Evolutionary conservation across 441 rosid genomes (phyloP), one percentile per base, ranked within the genome.

Genomic region (Erysimum pusillum): DNA sequence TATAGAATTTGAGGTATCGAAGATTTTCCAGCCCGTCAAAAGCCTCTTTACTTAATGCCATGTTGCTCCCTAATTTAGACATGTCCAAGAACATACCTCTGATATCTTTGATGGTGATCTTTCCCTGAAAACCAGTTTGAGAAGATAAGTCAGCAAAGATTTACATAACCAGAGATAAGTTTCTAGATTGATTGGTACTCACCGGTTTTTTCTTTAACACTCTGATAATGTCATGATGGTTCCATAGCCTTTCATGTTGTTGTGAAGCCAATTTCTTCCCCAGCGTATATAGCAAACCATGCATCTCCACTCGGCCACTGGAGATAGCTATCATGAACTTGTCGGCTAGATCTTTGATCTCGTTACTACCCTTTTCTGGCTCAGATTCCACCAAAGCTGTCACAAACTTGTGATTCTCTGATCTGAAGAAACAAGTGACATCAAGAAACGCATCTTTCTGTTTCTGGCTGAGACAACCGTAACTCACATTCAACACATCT

Each of bases 401-500:
- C 6, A 70, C 67, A 34, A 70, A 58, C 2, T 45, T 17, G n/a
- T 59, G 66, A 34, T 45, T 7, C 3, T 32, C 11, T 17, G 66
- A 42, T 59, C 34, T 45, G 22, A 70, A 70, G 45, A 70, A 70
- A 59, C 67, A 44, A 1, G 74, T 17, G 9, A 69, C 8, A 45
- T 69, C 74, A 15, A 69, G 74, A 28, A 69, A 69, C 1, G 64
- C 73, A 2, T 56, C 73, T 69, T 69, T 17, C 14, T 69, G 52
- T 9, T 25, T 25, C 2, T 25, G 28, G 28, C 28, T 2, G 28
- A 25, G 28, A 25, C 28, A 25, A 25, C 3, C 28, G 2, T 25
- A 25, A 25, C 28, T 25, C 28, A 25, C 28, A 25, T 25, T 25
- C 28, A 25, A 25, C 28, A 25, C 28, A 25, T 25, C 28, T 25